Evolutionary conservation across 179 eudicot species (phyloP), one percentile per base, ranked within the genome.

Genomic region (Pouteria campechiana): DNA sequence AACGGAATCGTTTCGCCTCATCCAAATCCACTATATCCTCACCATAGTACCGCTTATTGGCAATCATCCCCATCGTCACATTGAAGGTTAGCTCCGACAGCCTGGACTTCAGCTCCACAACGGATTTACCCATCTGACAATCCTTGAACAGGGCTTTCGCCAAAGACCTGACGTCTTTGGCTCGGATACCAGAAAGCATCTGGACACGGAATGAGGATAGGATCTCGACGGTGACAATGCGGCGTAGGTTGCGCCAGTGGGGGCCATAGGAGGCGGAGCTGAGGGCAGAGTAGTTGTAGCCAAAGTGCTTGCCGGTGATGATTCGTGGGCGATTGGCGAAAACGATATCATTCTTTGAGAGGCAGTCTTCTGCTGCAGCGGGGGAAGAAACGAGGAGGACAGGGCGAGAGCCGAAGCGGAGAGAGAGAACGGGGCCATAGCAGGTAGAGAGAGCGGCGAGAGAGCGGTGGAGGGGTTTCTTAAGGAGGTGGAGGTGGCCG

Each of bases 21-120:
- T 51, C 58, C 0, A 23, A n/a, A 8, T 63, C 57, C 37, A n/a
- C 63, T 14, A n/a, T 55, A 5, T 38, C 54, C 1, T 31, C 52
- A 5, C 70, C 78, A 31, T 25, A 67, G 32, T 58, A 72, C 12
- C 69, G 25, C 30, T 60, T 70, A 1, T 68, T 60, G 0, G 55
- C 42, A 15, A 77, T 42, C 67, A 73, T 69, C 48, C 57, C 55
- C 67, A 72, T 40, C 6, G 72, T 27, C 1, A 69, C 37, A 22
- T 74, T 70, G 44, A 76, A 81, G 2, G 72, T 36, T 17, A 81
- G 39, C 31, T 55, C 72, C 8, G 44, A 50, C 4, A 74, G 29
- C 37, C 54, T 46, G 2, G 70, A 46, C 38, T 59, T 69, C 61
- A 80, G 32, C 45, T 74, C 80, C 14, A 76, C 82, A 31, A 56